Percentiles rank a stretch among this genome's conserved stretches.
Evolutionary conservation across 164 flowering plant genomes (phyloP).

Genomic region (Saururus chinensis): DNA sequence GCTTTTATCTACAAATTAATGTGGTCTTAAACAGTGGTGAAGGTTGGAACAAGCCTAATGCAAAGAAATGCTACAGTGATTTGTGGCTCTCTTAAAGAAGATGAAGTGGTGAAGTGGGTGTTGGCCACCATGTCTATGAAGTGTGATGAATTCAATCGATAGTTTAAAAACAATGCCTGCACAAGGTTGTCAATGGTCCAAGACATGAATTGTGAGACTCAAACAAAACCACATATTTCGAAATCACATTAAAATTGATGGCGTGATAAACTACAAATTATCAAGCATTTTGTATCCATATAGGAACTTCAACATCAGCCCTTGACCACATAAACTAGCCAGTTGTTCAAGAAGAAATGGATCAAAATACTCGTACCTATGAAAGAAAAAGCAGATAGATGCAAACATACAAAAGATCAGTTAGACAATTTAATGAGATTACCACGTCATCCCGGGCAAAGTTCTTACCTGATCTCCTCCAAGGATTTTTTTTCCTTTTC

Average conservation of each 20-base stretch:
- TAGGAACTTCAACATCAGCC: background rate
- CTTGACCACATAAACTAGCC: background rate
- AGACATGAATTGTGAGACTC: background rate
- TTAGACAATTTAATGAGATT: background rate
- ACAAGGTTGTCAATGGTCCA: background rate
- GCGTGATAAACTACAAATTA: background rate
- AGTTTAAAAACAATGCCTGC: slow-evolving; percentile 78
- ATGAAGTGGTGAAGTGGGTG: no score
- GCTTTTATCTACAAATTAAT: no score
- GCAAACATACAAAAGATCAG: background rate
- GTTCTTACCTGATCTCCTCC: slow-evolving; percentile 84
- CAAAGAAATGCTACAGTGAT: no score
- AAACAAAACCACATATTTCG: background rate
- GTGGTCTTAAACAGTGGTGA: no score
- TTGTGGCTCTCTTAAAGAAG: no score
- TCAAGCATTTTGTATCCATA: background rate
- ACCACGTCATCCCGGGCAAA: slow-evolving; percentile 70
- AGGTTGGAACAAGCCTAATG: no score
- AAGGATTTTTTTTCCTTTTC: slow-evolving; percentile 86
- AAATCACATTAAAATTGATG: background rate
- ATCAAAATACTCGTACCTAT: background rate
- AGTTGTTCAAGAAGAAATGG: background rate
- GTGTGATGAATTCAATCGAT: no score
- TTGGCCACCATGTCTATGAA: no score
- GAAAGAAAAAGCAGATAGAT: background rate